phyloP scores from a whole-genome alignment of 1,284 basidiomycete species.

The Melampsora larici-populina region DNA sequence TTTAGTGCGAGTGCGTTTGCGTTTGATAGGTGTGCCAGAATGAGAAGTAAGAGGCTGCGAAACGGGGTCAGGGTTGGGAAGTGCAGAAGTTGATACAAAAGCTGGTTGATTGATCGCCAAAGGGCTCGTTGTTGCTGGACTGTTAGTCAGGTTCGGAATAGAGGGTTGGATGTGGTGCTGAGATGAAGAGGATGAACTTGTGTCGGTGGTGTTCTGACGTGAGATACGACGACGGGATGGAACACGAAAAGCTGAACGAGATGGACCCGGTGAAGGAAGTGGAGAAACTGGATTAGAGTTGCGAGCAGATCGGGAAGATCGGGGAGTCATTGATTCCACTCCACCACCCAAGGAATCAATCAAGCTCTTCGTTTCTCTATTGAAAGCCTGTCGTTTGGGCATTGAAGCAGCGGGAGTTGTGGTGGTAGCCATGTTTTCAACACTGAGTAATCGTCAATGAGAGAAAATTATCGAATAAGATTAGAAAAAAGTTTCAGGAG shows the following conservation, averaged over 20 bases:
- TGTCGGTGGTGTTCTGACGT: not conserved
- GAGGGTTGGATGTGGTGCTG: not conserved
- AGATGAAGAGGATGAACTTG: not conserved
- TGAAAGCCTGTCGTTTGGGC: not conserved
- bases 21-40: slow-evolving; percentile 2
- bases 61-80: not conserved
- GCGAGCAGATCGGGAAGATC: slow-evolving; percentile 13
- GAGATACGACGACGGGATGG: not conserved
- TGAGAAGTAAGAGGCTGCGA: not conserved
- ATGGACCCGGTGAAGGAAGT: not conserved
- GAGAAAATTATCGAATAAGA: too few species aligned
- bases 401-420: not conserved
- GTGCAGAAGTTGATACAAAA: not conserved
- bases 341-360: slow-evolving; percentile 24
- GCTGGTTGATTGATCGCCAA: not conserved
- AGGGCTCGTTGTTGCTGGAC: not conserved
- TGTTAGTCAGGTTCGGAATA: not conserved
- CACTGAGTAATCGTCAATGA: too few species aligned
- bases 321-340: slow-evolving; percentile 12
- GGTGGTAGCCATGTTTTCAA: not conserved
- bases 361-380: slow-evolving; percentile 14
- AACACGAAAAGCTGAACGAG: not conserved
- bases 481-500: too few species aligned
- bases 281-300: not conserved
- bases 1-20: not conserved